Conservation (phyloP, 2,329 filamentous ascomycete species). For the Alternaria rosae region DNA sequence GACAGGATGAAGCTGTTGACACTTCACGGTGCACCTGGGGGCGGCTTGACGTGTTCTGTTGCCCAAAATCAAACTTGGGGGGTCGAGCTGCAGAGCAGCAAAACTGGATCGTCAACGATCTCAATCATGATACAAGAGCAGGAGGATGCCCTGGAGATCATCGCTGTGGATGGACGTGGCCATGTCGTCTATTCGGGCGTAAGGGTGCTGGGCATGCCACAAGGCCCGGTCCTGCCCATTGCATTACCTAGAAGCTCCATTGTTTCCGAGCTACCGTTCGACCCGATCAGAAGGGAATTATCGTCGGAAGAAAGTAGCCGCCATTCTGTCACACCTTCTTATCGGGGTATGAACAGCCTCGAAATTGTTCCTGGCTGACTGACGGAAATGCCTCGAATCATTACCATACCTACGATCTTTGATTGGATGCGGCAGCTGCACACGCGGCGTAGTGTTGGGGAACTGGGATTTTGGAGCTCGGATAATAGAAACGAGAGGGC, state of each 20-base stretch:
- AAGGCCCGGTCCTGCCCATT: not conserved
- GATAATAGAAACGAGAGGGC: not conserved
- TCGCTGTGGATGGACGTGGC: constrained; percentile 26
- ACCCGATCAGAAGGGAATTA: not conserved
- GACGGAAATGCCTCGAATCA: not conserved
- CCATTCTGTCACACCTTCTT: not conserved
- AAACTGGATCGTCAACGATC: constrained; percentile 13
- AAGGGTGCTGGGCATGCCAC: constrained; percentile 23
- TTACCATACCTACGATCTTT: too few species aligned
- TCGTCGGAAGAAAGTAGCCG: constrained; percentile 8
- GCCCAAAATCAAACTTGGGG: constrained; percentile 11
- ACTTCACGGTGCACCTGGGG: constrained; percentile 14
- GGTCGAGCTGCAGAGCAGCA: constrained; percentile 10
- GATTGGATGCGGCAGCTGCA: too few species aligned
- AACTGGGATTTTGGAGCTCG: not conserved
- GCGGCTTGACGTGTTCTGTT: constrained; percentile 21
- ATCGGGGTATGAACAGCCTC: not conserved
- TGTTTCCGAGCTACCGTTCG: constrained; percentile 3
- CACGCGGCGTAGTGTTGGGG: not conserved
- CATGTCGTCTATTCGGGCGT: constrained; percentile 20
- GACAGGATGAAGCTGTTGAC: constrained; percentile 20
- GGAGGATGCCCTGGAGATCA: constrained; percentile 20
- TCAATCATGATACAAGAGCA: constrained; percentile 25
- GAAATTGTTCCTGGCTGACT: constrained; percentile 9
- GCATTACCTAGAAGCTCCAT: not conserved